Evolutionary conservation across 1,284 basidiomycete genomes (phyloP), one percentile per base, ranked within the genome.

Genomic region (Ustilago tritici): DNA sequence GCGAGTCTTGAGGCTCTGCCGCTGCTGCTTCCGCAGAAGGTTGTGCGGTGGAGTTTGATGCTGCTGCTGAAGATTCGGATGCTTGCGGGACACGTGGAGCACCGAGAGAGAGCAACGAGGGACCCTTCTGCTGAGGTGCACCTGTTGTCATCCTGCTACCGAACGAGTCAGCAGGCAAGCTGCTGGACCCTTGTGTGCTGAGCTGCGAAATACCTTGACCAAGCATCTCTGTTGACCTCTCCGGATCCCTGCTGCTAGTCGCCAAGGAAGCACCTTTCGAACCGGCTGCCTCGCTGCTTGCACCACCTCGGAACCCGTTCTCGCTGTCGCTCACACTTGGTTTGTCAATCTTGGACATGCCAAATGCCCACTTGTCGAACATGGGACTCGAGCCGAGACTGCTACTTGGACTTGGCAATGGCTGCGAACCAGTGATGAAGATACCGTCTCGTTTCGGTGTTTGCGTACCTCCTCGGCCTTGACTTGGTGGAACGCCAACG

Each of bases 401-500:
- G 89, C 75, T 92, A 90, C 53, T 93, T 88, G 81, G 93, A 89
- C 87, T 88, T 0, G 96, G 95, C 9, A 99, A 89, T 0, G 96
- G 96, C 84, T 95, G 95, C 1, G 93, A 95, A 41, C 93, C 94
- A 1, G 95, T 97, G 87, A 98, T 98, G 88, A 93, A 95, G 47
- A 90, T 88, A 46, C 91, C 92, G 81, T 97, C 94, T 35, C 92
- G 92, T 47, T 95, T 90, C 0, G 96, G 96, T 0, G 96, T 99
- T 87, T 98, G 96, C 84, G 97, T 95, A 1, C 96, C 96, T n/a
- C 95, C 93, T 60, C 96, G 90, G 4, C 95, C 96, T 80, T 95
- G 94, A 54, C 92, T 93, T 0, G 96, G 96, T 0, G 96, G 96
- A 0, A 99, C 97, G 64, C 96, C 96, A 68, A 98, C 92, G 54